Percentiles rank a stretch among this genome's conserved stretches.
Conservation (phyloP, 345 rosid species). For the Heritiera littoralis region DNA sequence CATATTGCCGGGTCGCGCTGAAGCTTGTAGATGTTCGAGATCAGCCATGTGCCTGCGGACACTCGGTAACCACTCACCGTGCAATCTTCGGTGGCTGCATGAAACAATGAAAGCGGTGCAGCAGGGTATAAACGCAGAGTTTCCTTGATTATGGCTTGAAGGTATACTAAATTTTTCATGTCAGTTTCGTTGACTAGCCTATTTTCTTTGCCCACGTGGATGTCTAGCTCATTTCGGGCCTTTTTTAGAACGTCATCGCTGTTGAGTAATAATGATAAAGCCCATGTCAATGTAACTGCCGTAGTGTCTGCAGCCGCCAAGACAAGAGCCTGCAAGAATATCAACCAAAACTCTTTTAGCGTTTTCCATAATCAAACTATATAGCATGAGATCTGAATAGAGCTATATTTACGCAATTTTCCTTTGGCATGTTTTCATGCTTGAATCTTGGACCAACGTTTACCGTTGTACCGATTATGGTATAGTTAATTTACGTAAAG, state of each 20-base stretch:
- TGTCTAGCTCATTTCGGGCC: conserved; percentile 32
- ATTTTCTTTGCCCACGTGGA: conserved; percentile 22
- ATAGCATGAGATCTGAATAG: too few species aligned
- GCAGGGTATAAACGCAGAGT: conserved; percentile 35
- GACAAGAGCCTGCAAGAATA: conserved; percentile 26
- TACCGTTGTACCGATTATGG: too few species aligned
- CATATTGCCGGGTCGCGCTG: conserved; percentile 40
- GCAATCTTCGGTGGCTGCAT: conserved; percentile 40
- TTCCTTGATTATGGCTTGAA: conserved; percentile 26
- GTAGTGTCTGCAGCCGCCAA: conserved; percentile 39
- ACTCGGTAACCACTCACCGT: conserved; percentile 33
- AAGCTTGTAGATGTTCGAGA: conserved; percentile 33
- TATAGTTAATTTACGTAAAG: too few species aligned
- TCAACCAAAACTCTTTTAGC: neutral
- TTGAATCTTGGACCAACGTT: too few species aligned
- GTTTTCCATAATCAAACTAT: too few species aligned
- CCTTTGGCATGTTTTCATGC: too few species aligned
- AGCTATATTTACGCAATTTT: too few species aligned
- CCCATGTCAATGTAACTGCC: conserved; percentile 35
- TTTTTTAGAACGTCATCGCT: conserved; percentile 18
- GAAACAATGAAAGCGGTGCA: conserved; percentile 34
- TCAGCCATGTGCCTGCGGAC: conserved; percentile 35
- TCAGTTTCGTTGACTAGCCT: conserved; percentile 28
- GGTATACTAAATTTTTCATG: conserved; percentile 21
- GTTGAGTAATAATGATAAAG: conserved; percentile 33